Percentiles rank a stretch among this genome's conserved stretches.
These are phyloP conservation scores for Blastocladiella britannica DNA, from an alignment of 192 early-diverging fungal genomes.

Conservation along the genomic window DNA sequence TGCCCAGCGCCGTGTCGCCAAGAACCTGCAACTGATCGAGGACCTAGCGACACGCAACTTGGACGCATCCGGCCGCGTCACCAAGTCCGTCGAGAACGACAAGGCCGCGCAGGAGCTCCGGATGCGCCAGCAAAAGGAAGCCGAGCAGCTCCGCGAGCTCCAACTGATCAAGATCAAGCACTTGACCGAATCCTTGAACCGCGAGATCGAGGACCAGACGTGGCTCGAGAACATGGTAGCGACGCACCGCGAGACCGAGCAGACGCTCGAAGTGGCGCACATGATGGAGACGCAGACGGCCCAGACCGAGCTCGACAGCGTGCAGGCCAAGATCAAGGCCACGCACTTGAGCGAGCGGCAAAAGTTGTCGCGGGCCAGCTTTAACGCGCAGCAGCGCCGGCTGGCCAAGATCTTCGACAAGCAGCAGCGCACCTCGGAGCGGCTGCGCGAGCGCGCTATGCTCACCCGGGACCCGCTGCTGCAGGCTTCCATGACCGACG, in stretches of 20 bases:
- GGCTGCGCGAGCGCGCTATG: slow-evolving; percentile 5
- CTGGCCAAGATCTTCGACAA: slow-evolving; percentile 8
- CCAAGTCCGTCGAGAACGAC: slow-evolving; percentile 7
- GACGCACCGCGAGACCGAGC: slow-evolving; percentile 7
- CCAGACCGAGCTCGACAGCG: slow-evolving; percentile 8
- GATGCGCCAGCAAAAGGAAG: slow-evolving; percentile 13
- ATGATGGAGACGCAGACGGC: slow-evolving; percentile 7
- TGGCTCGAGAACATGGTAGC: slow-evolving; percentile 7
- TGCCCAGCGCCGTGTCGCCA: background rate
- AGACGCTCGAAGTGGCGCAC: slow-evolving; percentile 6
- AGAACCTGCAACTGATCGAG: slow-evolving; percentile 9
- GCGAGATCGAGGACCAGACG: slow-evolving; percentile 9
- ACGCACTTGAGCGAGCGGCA: slow-evolving; percentile 10
- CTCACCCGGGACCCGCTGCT: slow-evolving; percentile 5
- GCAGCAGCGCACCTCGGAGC: slow-evolving; percentile 9
- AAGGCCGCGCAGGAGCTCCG: slow-evolving; percentile 9
- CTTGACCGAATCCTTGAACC: slow-evolving; percentile 7
- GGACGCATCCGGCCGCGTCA: slow-evolving; percentile 5
- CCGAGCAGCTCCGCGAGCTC: slow-evolving; percentile 14
- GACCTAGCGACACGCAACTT: slow-evolving; percentile 7
- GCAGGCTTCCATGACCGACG: too few species aligned
- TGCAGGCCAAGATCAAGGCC: slow-evolving; percentile 7
- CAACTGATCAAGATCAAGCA: slow-evolving; percentile 14
- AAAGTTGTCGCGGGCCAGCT: slow-evolving; percentile 4
- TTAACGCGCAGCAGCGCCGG: slow-evolving; percentile 7